Evolutionary conservation across 345 rosid genomes (phyloP), one percentile per base, ranked within the genome.

Genomic region (Clausena lansium): DNA sequence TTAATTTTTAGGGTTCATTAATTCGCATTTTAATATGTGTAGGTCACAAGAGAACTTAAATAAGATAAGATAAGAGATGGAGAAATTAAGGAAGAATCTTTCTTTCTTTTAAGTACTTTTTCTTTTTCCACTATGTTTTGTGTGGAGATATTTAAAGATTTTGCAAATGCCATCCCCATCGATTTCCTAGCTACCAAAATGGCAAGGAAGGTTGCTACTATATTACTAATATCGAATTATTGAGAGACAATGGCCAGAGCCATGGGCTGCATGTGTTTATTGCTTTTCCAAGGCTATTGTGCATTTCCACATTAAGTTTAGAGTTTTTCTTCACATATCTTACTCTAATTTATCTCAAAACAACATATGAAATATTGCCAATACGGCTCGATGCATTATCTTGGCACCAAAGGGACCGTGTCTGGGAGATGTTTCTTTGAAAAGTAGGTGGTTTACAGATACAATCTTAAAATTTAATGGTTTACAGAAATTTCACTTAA

Each of bases 221-320:
- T n/a, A n/a, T n/a, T n/a, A n/a, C 10, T 6, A 6, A 69, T 14
- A 55, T 4, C 14, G 25, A 33, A 64, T n/a, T 57, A 25, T 63
- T 27, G 45, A 72, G 39, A 32, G 30, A 64, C 1, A 64, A 55
- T 28, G 24, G 78, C 61, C 64, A 20, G 25, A 57, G 73, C 32
- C 36, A 58, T 71, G 80, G 65, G 77, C 55, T 57, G 70, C 79
- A 76, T 65, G 54, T 80, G 79, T 70, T 62, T 30, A 50, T 32
- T 47, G 24, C 62, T 64, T 50, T 64, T 13, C 60, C 71, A 32
- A n/a, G 33, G 47, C 50, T 3, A 1, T 45, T 45, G 50, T 0
- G 50, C 50, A 45, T 45, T 45, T 45, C 50, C 50, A 45, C 50
- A 10, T 45, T 11, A 64, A 20, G 60, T 38, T 74, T 61, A 4